Base-by-base conservation (phyloP, 176 grass and related monocot species). In the Avena atlantica region DNA sequence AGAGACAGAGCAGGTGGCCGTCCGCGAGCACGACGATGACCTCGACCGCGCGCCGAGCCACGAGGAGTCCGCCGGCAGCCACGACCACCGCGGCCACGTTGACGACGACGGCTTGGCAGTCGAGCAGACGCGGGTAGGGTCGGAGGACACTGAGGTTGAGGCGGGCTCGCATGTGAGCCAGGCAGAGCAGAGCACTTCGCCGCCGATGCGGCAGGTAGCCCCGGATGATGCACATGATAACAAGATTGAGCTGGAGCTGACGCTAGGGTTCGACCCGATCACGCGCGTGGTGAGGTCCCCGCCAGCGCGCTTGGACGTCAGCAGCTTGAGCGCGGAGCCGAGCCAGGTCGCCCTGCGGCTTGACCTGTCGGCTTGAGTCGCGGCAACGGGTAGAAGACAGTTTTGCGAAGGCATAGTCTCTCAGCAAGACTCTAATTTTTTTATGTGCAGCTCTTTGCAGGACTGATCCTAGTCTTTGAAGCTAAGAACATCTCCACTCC, bases 121-220 rank as follows among this genome's bases (percentile, higher is more conserved):
- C 74, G 61, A 63, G 12, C 23, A 62, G 4, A 4, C 17, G 66
- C 37, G 23, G 57, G 75, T 29, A 44, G 78, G 68, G 2, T 89
- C 87, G 24, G 84, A 80, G 66, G 92, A 84, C 86, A 93, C 88
- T 9, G 92, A 82, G 23, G 75, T 79, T 49, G 78, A 90, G 62
- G 84, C 53, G 11, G 84, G 74, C 12, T 91, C 92, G 45, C 87
- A 94, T 81, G 92, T 94, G 6, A 94, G 92, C 89, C 92, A 91
- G 34, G 92, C 83, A 20, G 89, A 87, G 83, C 89, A 40, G 42
- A 88, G 83, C 80, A 70, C 74, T 6, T 17, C 6, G 47, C 34
- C 12, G 25, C 31, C 67, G 16, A 5, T 17, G 52, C 52, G 52
- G 83, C 89, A 49, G 56, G 40, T 6, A 4, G 17, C 9, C 19